Base-by-base conservation (phyloP, 768 basidiomycete species). In the Tricholoma furcatifolium region DNA sequence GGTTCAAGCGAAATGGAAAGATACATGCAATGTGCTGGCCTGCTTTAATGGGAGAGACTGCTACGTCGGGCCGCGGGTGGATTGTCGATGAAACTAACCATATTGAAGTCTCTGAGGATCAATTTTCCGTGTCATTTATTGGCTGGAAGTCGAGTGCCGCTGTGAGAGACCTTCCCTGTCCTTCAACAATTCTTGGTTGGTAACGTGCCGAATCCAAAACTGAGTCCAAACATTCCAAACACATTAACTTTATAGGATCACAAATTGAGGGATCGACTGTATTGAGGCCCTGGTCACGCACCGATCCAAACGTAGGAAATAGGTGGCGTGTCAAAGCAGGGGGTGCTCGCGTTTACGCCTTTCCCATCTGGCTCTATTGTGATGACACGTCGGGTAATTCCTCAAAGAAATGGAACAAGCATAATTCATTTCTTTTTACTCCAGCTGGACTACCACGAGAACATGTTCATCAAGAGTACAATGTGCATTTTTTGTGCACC, bases 391-490 rank as follows among this genome's bases (percentile, higher is more conserved):
- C 74, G 0, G 77, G 76, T 0, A 78, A 78, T 53, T 31, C 58
- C 0, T 78, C 74, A 0, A 79, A 79, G 55, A 75, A 75, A 53
- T 78, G 76, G 75, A 79, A 78, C 52, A 65, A 73, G 46, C 76
- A 77, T 47, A 74, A 77, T 52, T 66, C 60, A 4, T 70, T 72
- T 41, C 62, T 76, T 0, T 69, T 75, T 39, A 71, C 67, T 0
- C 55, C 63, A 1, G 73, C 73, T 9, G 74, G 74, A 1, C 64
- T 77, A 1, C 72, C 72, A 0, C 66, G 60, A 0, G 51, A 52
- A 6, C 42, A 68, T 2, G 46, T 57, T 0, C 64, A 70, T 5
- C 56, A 64, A 36, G 69, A 71, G 30, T 70, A 65, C 43, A 72
- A 75, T 54, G 60, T 76, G 3, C 73, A 76, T 57, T 76, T 76